These are phyloP conservation scores for Piedraia hortae DNA, from an alignment of 2,329 filamentous ascomycete species.

Conservation along the genomic window DNA sequence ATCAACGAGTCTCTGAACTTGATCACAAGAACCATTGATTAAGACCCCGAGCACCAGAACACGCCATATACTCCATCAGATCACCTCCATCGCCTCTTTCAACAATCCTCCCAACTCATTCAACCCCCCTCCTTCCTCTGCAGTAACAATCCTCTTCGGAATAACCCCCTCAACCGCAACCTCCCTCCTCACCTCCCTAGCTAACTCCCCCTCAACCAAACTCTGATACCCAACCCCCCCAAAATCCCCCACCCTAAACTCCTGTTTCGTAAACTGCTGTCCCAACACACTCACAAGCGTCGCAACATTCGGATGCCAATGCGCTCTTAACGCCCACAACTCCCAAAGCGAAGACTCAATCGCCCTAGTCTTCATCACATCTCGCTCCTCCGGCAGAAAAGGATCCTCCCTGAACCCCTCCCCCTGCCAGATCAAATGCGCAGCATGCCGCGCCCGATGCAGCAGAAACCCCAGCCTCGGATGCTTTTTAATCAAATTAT, in stretches of 20 bases:
- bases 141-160: constrained; percentile 49
- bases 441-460: constrained; percentile 31
- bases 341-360: constrained; percentile 93
- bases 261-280: constrained; percentile 88
- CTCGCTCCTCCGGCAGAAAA: constrained; percentile 44
- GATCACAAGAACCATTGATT: too few species aligned
- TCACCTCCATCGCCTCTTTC: constrained; percentile 1
- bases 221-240: constrained; percentile 78
- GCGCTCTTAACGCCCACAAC: constrained; percentile 63
- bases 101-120: constrained; percentile 2
- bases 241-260: constrained; percentile 92
- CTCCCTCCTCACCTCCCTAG: constrained; percentile 54
- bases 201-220: constrained; percentile 61
- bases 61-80: too few species aligned
- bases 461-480: constrained; percentile 90
- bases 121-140: constrained; percentile 5
- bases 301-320: constrained; percentile 92
- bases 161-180: constrained; percentile 93
- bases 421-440: constrained; percentile 17
- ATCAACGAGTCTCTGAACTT: too few species aligned
- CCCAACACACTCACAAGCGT: constrained; percentile 80
- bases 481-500: constrained; percentile 78
- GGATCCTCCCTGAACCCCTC: constrained; percentile 38
- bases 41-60: not conserved
- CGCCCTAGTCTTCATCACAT: constrained; percentile 64